A percentile compares a stretch with the other conserved stretches of the same genome.
Conservation (phyloP, 495 filamentous ascomycete genomes). For the Letharia columbiana region DNA sequence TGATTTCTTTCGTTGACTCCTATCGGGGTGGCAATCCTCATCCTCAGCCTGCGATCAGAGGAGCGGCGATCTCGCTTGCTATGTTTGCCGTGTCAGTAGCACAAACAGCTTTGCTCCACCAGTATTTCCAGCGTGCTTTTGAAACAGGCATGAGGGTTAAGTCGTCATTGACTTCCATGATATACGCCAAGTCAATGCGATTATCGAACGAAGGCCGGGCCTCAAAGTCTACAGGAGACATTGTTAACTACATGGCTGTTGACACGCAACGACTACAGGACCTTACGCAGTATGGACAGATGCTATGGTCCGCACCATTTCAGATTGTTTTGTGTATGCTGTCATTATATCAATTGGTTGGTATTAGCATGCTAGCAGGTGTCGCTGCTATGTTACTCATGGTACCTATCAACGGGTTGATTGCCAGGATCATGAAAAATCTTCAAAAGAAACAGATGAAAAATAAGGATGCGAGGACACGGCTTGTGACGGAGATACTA, state of each 20-base stretch:
- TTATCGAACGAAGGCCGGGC: conserved; percentile 88
- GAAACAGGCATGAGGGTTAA: conserved; percentile 96
- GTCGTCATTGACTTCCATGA: conserved; percentile 75
- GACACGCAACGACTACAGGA: conserved; percentile 94
- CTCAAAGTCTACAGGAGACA: conserved; percentile 91
- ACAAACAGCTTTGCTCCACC: conserved; percentile 77
- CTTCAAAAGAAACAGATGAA: conserved; percentile 97
- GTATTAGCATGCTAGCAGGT: conserved; percentile 92
- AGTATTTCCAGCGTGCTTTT: conserved; percentile 94
- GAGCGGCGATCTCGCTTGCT: conserved; percentile 76
- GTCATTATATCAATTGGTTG: conserved; percentile 89
- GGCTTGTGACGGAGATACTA: conserved; percentile 93
- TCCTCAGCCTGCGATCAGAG: conserved; percentile 71
- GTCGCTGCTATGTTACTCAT: conserved; percentile 93
- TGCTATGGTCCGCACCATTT: conserved; percentile 92
- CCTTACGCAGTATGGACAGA: conserved; percentile 88
- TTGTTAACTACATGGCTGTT: conserved; percentile 98
- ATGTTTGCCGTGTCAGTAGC: conserved; percentile 86
- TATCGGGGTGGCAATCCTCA: conserved; percentile 47
- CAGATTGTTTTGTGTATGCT: conserved; percentile 94
- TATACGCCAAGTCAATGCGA: conserved; percentile 82
- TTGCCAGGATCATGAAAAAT: conserved; percentile 87
- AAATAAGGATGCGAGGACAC: conserved; percentile 91
- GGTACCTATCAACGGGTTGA: conserved; percentile 92
- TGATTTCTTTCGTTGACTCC: conserved; percentile 83